Conservation (phyloP, 2,329 filamentous ascomycete species). For the Fusarium veterinarium region DNA sequence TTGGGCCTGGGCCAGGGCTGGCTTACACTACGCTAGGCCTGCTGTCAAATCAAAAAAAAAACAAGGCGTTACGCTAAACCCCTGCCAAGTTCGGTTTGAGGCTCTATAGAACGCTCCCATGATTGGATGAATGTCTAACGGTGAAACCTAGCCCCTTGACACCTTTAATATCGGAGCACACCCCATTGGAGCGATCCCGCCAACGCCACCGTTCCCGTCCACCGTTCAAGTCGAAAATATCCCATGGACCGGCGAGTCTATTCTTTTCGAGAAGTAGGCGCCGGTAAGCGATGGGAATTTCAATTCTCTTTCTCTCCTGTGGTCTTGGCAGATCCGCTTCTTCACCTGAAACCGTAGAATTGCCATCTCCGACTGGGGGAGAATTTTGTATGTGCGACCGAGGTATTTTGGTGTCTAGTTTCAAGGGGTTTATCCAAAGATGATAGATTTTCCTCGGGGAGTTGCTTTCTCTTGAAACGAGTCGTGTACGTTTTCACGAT, state of each 20-base stretch:
- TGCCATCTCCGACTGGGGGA: slow-evolving; percentile 33
- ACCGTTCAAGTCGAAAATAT: neutral
- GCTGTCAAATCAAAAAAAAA: slow-evolving; percentile 23
- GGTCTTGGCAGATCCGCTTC: slow-evolving; percentile 3
- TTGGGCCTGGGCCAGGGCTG: neutral
- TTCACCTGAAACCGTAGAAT: slow-evolving; percentile 34
- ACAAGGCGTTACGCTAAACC: slow-evolving; percentile 17
- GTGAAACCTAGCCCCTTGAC: slow-evolving; percentile 30
- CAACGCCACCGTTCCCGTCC: neutral
- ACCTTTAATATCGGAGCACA: slow-evolving; percentile 37
- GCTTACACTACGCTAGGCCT: slow-evolving; percentile 13
- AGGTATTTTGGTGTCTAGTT: slow-evolving; percentile 5
- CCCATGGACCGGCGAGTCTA: neutral
- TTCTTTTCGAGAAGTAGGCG: slow-evolving; percentile 16
- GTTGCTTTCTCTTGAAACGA: slow-evolving; percentile 20
- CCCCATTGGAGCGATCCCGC: slow-evolving; percentile 14
- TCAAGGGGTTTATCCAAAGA: slow-evolving; percentile 17
- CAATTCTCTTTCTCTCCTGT: neutral
- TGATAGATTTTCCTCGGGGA: neutral
- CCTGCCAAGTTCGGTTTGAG: slow-evolving; percentile 31
- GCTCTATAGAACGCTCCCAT: slow-evolving; percentile 14
- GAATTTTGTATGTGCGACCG: slow-evolving; percentile 9
- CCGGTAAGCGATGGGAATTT: neutral
- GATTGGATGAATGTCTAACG: slow-evolving; percentile 25
- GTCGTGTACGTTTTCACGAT: neutral